Evolutionary conservation across 1,284 basidiomycete genomes (phyloP), one percentile per base, ranked within the genome.

Genomic region (Cystobasidium slooffiae): DNA sequence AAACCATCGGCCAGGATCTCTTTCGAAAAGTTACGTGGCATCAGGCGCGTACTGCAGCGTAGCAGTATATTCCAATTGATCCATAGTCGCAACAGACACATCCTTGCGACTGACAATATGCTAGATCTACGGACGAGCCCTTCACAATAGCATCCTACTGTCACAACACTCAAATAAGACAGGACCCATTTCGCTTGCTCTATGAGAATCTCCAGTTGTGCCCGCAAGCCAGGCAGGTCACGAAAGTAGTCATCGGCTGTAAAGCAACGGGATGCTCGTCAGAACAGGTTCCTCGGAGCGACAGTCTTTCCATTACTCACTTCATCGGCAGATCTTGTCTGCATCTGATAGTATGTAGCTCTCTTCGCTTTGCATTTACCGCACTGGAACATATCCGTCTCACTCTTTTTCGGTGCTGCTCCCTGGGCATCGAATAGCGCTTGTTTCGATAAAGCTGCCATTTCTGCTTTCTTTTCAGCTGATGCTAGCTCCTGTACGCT

Each of bases 371-470:
- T 74, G 76, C 96, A 99, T 79, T 92, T 88, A 20, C 88, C 87
- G 81, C 97, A 99, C 82, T 98, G 94, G 91, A 99, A 99, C 0
- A 94, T 94, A 78, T 96, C 94, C 0, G 97, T 99, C 83, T 99
- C 96, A 16, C 96, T 95, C 83, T 86, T 83, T 68, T 83, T 82
- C 77, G 95, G 91, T 16, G 88, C 92, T 0, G 95, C 96, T 3
- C 91, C 93, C 18, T 97, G 88, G 1, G 95, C 91, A 67, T 94
- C 92, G 86, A 94, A 92, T 62, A 99, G 84, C 81, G 99, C 99
- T 75, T 92, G 89, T 78, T 91, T 88, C 70, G 88, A 87, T 77
- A 99, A 91, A 80, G 90, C 91, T 75, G 88, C 87, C 79, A 94
- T 90, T 20, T 90, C 88, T 3, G 89, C 88, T 79, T 92, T 91